Evolutionary conservation across 2,329 filamentous ascomycete species (phyloP).

Genomic region (Volutella citrinella): DNA sequence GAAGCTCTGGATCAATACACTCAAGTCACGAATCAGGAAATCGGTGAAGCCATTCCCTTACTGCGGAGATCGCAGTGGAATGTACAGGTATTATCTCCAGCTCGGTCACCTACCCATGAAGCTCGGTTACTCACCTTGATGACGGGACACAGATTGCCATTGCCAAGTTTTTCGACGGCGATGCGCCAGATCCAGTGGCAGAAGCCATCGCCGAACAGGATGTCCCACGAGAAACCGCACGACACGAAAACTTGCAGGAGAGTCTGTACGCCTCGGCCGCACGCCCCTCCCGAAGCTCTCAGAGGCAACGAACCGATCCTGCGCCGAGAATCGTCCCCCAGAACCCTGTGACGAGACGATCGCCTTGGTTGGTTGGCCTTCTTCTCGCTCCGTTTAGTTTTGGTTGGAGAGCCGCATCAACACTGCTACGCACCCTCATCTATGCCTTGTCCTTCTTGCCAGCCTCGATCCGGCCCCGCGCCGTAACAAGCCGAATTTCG

Average conservation of each 20-base stretch:
- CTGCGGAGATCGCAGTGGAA: conserved; percentile 93
- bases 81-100: conserved; percentile 64
- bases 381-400: conserved; percentile 79
- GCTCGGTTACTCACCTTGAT: no score
- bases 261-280: conserved; percentile 41
- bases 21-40: conserved; percentile 80
- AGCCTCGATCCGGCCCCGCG: conserved; percentile 54
- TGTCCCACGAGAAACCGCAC: conserved; percentile 59
- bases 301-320: conserved; percentile 48
- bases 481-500: conserved; percentile 51
- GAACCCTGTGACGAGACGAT: conserved; percentile 63
- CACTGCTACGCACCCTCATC: conserved; percentile 68
- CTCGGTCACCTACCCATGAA: background rate
- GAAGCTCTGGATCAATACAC: conserved; percentile 84
- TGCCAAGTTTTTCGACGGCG: conserved; percentile 96
- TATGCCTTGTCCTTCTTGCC: conserved; percentile 82
- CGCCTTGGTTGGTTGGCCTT: conserved; percentile 73
- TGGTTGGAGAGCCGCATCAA: conserved; percentile 68
- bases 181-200: conserved; percentile 76
- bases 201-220: conserved; percentile 67
- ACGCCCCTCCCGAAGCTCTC: conserved; percentile 19
- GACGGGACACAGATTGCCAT: conserved; percentile 98
- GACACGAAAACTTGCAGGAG: conserved; percentile 73
- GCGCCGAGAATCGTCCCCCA: conserved; percentile 84
- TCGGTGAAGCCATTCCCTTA: conserved; percentile 72